phyloP scores from a whole-genome alignment of 2,329 filamentous ascomycete genomes.

The Colletotrichum liriopes region DNA sequence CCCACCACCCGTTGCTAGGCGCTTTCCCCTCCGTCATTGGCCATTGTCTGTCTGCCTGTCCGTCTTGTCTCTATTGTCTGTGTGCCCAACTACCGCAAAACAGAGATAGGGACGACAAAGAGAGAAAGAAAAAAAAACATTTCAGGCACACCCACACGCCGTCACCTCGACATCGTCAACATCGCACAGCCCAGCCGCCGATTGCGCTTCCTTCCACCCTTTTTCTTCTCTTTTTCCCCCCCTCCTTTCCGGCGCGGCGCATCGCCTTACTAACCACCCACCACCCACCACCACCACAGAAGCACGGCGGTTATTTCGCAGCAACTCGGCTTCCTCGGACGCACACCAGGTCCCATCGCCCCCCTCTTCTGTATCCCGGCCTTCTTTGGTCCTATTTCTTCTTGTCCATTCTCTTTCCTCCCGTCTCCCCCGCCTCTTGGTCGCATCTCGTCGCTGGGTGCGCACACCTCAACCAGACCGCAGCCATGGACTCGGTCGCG shows the following conservation, averaged over 20 bases:
- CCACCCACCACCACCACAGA: background rate
- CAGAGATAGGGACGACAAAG: too few relatives aligned
- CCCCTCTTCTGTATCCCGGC: background rate
- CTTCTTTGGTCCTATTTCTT: constrained; percentile 6
- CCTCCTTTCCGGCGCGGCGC: constrained; percentile 19
- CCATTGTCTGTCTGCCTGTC: constrained; percentile 1
- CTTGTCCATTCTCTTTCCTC: constrained; percentile 16
- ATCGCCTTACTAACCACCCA: constrained; percentile 32
- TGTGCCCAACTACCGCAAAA: background rate
- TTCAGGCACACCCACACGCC: background rate
- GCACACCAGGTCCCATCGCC: background rate
- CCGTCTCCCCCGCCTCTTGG: constrained; percentile 38
- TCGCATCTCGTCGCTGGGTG: constrained; percentile 33
- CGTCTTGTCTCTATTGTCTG: constrained; percentile 1
- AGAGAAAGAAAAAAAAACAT: background rate
- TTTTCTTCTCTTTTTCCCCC: background rate
- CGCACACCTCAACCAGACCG: constrained; percentile 44
- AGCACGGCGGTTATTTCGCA: background rate
- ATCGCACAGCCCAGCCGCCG: constrained; percentile 18
- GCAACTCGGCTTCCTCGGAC: constrained; percentile 2
- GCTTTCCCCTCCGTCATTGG: constrained; percentile 16
- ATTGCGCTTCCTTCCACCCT: constrained; percentile 4
- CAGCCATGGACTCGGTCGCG: constrained; percentile 79
- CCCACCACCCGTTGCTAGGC: constrained; percentile 49
- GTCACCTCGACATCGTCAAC: constrained; percentile 15